Evolutionary conservation across 73 alveolate species (phyloP).

Genomic region (Tetrahymena malaccensis): DNA sequence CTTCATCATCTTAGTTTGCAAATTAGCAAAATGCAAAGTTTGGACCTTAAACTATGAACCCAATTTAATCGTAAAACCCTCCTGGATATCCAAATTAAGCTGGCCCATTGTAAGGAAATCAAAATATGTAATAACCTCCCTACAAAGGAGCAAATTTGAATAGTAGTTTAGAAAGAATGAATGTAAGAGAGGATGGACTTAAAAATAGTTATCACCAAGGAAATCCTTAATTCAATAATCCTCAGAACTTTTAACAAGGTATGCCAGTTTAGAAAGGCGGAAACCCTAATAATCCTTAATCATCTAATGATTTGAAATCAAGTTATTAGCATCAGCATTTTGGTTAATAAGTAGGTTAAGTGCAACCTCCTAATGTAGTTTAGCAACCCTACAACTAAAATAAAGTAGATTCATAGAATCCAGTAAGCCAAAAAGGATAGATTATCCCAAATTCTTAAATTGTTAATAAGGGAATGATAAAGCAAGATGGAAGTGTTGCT

Average conservation of each 20-base stretch:
- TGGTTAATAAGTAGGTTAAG: background rate
- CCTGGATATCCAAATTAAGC: background rate
- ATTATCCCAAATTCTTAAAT: background rate
- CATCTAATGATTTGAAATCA: background rate
- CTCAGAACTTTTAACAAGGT: background rate
- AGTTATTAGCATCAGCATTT: background rate
- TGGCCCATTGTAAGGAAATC: background rate
- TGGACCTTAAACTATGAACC: background rate
- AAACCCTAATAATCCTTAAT: background rate
- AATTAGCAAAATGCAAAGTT: background rate
- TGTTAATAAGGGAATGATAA: background rate
- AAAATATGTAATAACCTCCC: background rate
- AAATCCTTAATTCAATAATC: background rate
- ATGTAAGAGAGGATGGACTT: background rate
- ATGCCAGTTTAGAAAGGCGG: background rate
- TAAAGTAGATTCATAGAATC: background rate
- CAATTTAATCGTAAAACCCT: background rate
- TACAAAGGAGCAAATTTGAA: background rate
- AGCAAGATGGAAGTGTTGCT: background rate
- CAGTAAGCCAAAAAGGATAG: background rate
- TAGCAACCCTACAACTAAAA: background rate
- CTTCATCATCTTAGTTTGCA: background rate
- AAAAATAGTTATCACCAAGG: background rate
- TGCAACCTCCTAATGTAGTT: background rate
- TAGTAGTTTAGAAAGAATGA: background rate